Evolutionary conservation across 441 rosid genomes (phyloP).

Genomic region (Iberis amara): DNA sequence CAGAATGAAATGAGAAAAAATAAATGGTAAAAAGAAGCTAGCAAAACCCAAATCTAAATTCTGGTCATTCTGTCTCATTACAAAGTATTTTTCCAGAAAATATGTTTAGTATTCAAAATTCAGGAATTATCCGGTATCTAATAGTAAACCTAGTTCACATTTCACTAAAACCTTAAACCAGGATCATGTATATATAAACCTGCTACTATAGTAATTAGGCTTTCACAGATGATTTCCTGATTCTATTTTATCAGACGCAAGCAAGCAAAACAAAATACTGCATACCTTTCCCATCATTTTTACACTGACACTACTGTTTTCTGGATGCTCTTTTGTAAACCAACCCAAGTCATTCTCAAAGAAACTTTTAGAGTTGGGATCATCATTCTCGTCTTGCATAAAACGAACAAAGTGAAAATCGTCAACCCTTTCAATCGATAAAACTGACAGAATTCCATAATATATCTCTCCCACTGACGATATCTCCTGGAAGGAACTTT

Average conservation of each 20-base stretch:
- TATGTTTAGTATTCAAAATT: constrained; percentile 14
- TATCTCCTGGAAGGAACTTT: constrained; percentile 72
- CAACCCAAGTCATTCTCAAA: constrained; percentile 88
- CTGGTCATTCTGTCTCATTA: too few species aligned
- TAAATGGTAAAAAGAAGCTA: constrained; percentile 1
- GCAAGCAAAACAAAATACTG: constrained; percentile 18
- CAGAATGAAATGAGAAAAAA: not conserved
- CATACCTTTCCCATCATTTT: constrained; percentile 94
- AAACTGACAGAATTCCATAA: constrained; percentile 72
- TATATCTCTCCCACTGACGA: constrained; percentile 82
- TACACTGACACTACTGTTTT: constrained; percentile 45
- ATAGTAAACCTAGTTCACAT: constrained; percentile 5
- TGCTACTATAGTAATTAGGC: not conserved
- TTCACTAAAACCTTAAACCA: constrained; percentile 2
- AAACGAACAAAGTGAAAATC: constrained; percentile 95
- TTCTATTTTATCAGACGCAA: constrained; percentile 13
- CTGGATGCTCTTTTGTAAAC: constrained; percentile 77
- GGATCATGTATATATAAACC: constrained; percentile 11
- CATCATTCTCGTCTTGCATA: constrained; percentile 69
- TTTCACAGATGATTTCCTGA: constrained; percentile 12
- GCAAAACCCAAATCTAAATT: not conserved
- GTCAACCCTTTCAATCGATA: constrained; percentile 94
- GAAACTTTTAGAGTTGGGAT: constrained; percentile 58
- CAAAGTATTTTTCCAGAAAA: constrained; percentile 9
- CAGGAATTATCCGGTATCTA: constrained; percentile 2